Evolutionary conservation across 2,329 filamentous ascomycete genomes (phyloP), one percentile per base, ranked within the genome.

Genomic region (Cladosporium oxysporum): DNA sequence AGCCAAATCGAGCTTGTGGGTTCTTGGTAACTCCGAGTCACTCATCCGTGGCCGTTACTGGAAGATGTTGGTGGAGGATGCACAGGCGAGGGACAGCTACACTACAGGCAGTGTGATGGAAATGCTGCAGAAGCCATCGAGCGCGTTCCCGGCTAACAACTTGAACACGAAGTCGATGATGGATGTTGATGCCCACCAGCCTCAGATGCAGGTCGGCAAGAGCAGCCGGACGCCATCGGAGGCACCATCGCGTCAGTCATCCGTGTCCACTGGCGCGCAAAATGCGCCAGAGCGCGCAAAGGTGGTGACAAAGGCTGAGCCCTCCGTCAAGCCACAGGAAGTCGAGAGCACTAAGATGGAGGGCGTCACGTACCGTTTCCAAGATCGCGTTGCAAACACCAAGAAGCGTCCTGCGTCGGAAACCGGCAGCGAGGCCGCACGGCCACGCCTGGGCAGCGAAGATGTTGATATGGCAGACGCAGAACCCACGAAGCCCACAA

Each of bases 1-100:
- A 83, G 96, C 95, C 5, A 97, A 97, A 78, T 97, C 92, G 11
- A 97, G 94, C 37, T 85, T 99, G 11, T 99, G 94, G 91, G 94
- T 99, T 66, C 85, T 99, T 29, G 95, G 95, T 71, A 96, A 98
- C 78, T 95, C 95, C 0, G 85, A 90, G 66, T 92, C 93, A 37
- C 84, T 99, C 62, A 83, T 90, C 28, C 91, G 96, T 75, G 95
- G 95, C 67, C 88, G 95, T 74, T 97, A 92, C 79, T 99, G 96
- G 95, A 88, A 86, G 68, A 90, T 89, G 69, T 84, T 99, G 52
- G 92, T 99, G 62, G 85, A 90, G 37, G 91, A 99, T 79, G 91
- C 95, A 6, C 88, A 88, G 72, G 77, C 80, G 23, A 87, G 95
- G 74, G 85, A 91, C 68, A 82, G 89, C 11, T 97, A 95, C 76